These are phyloP conservation scores for Mucor irregularis DNA, from an alignment of 371 early-diverging fungal species.

Conservation along the genomic window DNA sequence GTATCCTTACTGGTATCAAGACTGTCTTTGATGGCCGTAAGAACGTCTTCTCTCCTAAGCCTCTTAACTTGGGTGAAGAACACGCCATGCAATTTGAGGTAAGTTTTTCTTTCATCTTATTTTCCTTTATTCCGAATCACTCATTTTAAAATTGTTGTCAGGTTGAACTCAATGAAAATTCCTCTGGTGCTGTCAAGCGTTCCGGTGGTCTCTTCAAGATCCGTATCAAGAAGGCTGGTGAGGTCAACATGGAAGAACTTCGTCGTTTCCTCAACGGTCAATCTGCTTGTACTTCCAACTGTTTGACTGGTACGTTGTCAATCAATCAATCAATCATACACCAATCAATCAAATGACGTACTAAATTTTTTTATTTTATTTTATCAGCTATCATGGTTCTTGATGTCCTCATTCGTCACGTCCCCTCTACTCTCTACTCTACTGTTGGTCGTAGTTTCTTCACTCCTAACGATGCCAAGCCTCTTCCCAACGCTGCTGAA, in stretches of 20 bases:
- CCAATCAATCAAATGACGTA: background rate
- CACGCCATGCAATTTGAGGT: constrained; percentile 47
- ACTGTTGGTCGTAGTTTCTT: constrained; percentile 91
- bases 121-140: background rate
- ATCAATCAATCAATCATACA: too few relatives aligned
- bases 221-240: constrained; percentile 61
- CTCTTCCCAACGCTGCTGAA: constrained; percentile 80
- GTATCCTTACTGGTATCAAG: constrained; percentile 32
- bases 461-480: constrained; percentile 66
- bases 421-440: constrained; percentile 70
- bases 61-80: constrained; percentile 42
- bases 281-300: constrained; percentile 43
- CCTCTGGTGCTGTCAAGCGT: constrained; percentile 21
- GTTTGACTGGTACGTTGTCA: constrained; percentile 42
- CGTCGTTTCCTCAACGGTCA: constrained; percentile 51
- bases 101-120: constrained; percentile 1
- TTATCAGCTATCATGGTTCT: constrained; percentile 77
- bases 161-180: constrained; percentile 36
- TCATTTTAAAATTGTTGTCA: constrained; percentile 18
- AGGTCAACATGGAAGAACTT: constrained; percentile 59
- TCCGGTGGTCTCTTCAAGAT: constrained; percentile 48
- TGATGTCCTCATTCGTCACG: constrained; percentile 82
- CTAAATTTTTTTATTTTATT: background rate
- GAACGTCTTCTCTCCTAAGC: constrained; percentile 47
- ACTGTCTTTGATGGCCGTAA: constrained; percentile 58